These are phyloP conservation scores for Beauveria caledonica DNA, from an alignment of 2,329 filamentous ascomycete genomes.

Conservation along the genomic window DNA sequence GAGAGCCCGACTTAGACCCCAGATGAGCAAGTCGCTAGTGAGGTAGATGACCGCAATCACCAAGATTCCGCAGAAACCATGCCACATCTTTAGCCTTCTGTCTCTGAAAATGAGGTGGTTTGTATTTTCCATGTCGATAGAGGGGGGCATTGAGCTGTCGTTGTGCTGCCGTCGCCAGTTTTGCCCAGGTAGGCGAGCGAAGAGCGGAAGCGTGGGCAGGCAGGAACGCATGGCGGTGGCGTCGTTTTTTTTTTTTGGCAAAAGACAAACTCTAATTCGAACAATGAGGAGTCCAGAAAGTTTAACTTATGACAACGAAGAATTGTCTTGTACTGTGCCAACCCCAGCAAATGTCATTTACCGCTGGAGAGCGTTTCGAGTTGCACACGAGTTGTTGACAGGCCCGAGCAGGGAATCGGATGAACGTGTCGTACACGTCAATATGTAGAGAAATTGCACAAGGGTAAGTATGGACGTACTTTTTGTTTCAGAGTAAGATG, in stretches of 20 bases:
- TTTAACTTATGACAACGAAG: background rate
- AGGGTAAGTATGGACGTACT: too few relatives aligned
- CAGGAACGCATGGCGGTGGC: background rate
- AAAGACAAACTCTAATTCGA: background rate
- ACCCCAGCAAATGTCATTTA: background rate
- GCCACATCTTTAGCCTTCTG: background rate
- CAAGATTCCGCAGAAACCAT: slow-evolving; percentile 18
- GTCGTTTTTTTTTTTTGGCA: background rate
- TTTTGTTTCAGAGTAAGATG: background rate
- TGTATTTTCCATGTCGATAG: background rate
- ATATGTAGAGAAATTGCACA: background rate
- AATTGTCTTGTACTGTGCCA: too few relatives aligned
- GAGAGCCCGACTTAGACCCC: slow-evolving; percentile 31
- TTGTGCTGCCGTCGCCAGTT: background rate
- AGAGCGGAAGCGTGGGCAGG: background rate
- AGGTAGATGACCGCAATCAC: slow-evolving; percentile 31
- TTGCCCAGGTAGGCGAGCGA: background rate
- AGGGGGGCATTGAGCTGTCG: background rate
- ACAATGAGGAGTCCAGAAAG: too few relatives aligned
- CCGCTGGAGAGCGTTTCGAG: background rate
- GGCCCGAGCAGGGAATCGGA: background rate
- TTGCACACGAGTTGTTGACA: background rate
- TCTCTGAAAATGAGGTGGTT: accelerated
- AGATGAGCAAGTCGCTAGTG: slow-evolving; percentile 37
- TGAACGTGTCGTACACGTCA: background rate